Evolutionary conservation across 306 rosid genomes (phyloP).

Genomic region (Vigna unguiculata): DNA sequence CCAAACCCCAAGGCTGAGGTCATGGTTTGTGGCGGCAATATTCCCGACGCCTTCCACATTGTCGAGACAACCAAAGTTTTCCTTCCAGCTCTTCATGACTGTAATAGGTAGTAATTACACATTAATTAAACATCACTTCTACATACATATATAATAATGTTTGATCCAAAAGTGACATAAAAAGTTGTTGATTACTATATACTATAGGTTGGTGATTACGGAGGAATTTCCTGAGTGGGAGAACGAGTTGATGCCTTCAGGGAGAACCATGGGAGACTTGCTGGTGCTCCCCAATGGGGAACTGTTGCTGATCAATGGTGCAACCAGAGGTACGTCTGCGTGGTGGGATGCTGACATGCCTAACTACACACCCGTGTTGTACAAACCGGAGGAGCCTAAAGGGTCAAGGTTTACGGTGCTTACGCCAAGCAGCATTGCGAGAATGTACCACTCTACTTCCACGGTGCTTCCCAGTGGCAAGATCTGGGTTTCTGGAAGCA

Average conservation of each 20-base stretch:
- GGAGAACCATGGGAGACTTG: constrained; percentile 80
- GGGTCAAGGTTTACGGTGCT: constrained; percentile 55
- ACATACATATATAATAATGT: too few relatives aligned
- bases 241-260: constrained; percentile 65
- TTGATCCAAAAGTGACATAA: too few relatives aligned
- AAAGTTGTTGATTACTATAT: neutral
- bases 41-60: constrained; percentile 51
- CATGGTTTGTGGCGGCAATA: constrained; percentile 77
- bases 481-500: constrained; percentile 74
- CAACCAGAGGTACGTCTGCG: constrained; percentile 66
- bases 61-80: constrained; percentile 50
- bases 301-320: constrained; percentile 77
- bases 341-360: constrained; percentile 81
- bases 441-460: constrained; percentile 85
- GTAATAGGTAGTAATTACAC: constrained; percentile 41
- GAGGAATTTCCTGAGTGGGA: constrained; percentile 53
- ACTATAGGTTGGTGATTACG: constrained; percentile 49
- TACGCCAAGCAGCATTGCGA: constrained; percentile 50
- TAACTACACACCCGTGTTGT: constrained; percentile 61
- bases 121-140: too few relatives aligned
- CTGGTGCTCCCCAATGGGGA: constrained; percentile 70
- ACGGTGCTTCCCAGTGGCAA: constrained; percentile 68
- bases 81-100: constrained; percentile 71
- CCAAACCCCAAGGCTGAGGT: constrained; percentile 56
- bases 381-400: constrained; percentile 48